These are phyloP conservation scores for Papiliotrema fonsecae DNA, from an alignment of 1,284 basidiomycete species.

Conservation along the genomic window DNA sequence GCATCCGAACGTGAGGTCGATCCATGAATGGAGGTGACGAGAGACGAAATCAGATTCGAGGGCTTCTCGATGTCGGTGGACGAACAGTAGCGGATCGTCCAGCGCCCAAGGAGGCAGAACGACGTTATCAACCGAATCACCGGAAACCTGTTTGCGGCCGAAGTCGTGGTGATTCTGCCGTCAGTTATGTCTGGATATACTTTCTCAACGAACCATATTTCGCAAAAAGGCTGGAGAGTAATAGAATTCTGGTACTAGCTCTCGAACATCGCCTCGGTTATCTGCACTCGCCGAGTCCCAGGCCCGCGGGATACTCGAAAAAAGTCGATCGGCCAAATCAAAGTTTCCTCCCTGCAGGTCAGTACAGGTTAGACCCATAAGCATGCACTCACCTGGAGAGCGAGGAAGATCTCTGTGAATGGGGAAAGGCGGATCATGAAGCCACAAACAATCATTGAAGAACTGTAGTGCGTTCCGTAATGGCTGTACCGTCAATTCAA, in stretches of 20 bases:
- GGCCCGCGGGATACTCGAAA: slow-evolving; percentile 72
- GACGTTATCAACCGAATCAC: slow-evolving; percentile 80
- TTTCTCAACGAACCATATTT: slow-evolving; percentile 57
- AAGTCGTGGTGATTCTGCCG: slow-evolving; percentile 72
- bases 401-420: slow-evolving; percentile 78
- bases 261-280: slow-evolving; percentile 86
- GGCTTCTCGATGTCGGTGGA: slow-evolving; percentile 74
- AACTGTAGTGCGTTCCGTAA: slow-evolving; percentile 90
- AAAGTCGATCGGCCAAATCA: slow-evolving; percentile 90
- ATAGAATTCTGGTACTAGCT: slow-evolving; percentile 91
- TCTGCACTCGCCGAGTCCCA: slow-evolving; percentile 82
- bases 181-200: slow-evolving; percentile 50
- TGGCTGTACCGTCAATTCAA: slow-evolving; percentile 50
- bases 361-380: not conserved
- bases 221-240: slow-evolving; percentile 51
- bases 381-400: slow-evolving; percentile 59
- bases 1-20: slow-evolving; percentile 76
- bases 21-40: slow-evolving; percentile 80
- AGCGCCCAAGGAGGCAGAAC: slow-evolving; percentile 89
- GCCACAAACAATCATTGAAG: slow-evolving; percentile 94
- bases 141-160: slow-evolving; percentile 73
- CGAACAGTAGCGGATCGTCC: slow-evolving; percentile 76
- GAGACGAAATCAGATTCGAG: slow-evolving; percentile 88
- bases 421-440: slow-evolving; percentile 87
- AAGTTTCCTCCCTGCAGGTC: slow-evolving; percentile 72